Evolutionary conservation across 805 yeast genomes (phyloP).

Genomic region (Kluyveromyces lactis): DNA sequence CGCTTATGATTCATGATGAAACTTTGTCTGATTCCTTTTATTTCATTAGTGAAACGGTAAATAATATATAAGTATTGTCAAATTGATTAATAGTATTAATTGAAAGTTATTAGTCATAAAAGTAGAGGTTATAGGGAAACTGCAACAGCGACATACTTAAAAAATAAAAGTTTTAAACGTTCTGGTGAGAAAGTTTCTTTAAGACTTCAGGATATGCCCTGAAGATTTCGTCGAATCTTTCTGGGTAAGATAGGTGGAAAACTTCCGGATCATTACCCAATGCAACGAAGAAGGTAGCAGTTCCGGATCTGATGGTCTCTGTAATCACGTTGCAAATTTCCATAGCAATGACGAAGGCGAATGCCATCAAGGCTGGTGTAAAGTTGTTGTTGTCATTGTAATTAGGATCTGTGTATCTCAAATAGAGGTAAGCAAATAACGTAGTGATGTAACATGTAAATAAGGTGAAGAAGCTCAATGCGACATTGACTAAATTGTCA

Average conservation of each 20-base stretch:
- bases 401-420: constrained; percentile 58
- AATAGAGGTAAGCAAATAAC: constrained; percentile 54
- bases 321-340: constrained; percentile 69
- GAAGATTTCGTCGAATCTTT: constrained; percentile 54
- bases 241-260: constrained; percentile 64
- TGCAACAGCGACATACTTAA: no score
- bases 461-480: constrained; percentile 66
- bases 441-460: constrained; percentile 63
- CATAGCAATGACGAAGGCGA: constrained; percentile 60
- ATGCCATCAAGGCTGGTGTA: constrained; percentile 69
- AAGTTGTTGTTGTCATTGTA: constrained; percentile 53
- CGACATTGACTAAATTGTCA: constrained; percentile 73
- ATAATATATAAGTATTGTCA: no score
- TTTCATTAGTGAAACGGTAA: no score
- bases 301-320: constrained; percentile 72
- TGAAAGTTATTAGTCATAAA: no score
- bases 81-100: no score
- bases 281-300: constrained; percentile 76
- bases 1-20: background rate
- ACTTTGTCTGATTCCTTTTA: no score
- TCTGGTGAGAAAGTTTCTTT: constrained; percentile 37
- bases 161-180: constrained; percentile 11
- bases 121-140: no score
- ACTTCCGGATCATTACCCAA: constrained; percentile 80
- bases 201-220: constrained; percentile 62